Conservation (phyloP, 129 eudicot genomes). For the Saussurea involucrata region DNA sequence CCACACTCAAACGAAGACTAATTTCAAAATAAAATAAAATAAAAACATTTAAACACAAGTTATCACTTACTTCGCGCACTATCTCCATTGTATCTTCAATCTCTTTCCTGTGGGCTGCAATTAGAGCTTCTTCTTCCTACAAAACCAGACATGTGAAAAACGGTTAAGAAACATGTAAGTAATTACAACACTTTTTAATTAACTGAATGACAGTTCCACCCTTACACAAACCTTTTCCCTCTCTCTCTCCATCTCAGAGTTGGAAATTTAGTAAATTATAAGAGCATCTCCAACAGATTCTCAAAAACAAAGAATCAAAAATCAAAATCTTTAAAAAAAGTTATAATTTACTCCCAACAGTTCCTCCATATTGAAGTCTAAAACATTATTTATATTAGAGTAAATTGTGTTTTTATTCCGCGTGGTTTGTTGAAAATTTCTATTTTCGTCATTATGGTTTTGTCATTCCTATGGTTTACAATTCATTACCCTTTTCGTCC, state of each 20-base stretch:
- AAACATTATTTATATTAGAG: too few relatives aligned
- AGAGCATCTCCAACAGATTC: background rate
- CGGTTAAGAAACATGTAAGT: background rate
- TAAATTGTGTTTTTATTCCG: too few relatives aligned
- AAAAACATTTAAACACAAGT: background rate
- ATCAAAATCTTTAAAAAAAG: background rate
- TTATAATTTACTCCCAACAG: background rate
- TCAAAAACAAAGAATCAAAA: background rate
- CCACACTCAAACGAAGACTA: background rate
- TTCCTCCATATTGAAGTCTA: background rate
- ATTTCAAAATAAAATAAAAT: background rate
- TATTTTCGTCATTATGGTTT: too few relatives aligned
- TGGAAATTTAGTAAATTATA: background rate
- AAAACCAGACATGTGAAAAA: background rate
- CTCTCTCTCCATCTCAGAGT: background rate
- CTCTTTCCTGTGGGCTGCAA: conserved; percentile 93
- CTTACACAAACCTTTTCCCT: background rate
- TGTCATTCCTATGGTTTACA: too few relatives aligned
- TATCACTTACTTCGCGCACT: conserved; percentile 78
- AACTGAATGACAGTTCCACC: background rate
- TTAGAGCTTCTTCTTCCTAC: conserved; percentile 93
- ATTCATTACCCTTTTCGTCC: too few relatives aligned
- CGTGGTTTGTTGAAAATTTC: too few relatives aligned
- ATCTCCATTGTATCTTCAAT: conserved; percentile 99
- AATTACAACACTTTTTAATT: background rate